These are phyloP conservation scores for Kwoniella heveanensis DNA, from an alignment of 768 basidiomycete genomes.

Conservation along the genomic window DNA sequence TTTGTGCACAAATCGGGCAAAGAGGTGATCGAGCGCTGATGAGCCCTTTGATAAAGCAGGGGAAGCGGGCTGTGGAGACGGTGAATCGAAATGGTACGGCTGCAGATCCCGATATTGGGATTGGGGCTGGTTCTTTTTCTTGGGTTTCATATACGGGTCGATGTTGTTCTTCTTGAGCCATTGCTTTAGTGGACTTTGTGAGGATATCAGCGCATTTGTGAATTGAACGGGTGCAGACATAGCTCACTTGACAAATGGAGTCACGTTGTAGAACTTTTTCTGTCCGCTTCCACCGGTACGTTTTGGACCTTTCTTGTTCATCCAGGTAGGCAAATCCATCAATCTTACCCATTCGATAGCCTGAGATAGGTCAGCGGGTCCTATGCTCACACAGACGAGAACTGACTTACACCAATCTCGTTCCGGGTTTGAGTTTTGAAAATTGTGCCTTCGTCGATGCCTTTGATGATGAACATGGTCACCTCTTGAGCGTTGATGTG, in stretches of 20 bases:
- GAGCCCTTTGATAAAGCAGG: background rate
- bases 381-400: background rate
- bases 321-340: conserved; percentile 90
- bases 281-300: conserved; percentile 58
- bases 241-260: conserved; percentile 75
- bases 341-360: conserved; percentile 96
- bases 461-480: conserved; percentile 84
- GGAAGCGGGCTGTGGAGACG: background rate
- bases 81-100: conserved; percentile 40
- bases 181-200: conserved; percentile 39
- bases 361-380: conserved; percentile 58
- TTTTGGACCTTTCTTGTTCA: conserved; percentile 62
- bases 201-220: background rate
- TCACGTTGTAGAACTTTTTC: conserved; percentile 85
- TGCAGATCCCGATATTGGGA: conserved; percentile 28
- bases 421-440: conserved; percentile 95
- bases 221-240: background rate
- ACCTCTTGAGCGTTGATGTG: conserved; percentile 88
- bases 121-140: conserved; percentile 22
- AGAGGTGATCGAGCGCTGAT: conserved; percentile 41
- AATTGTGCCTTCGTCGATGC: conserved; percentile 79
- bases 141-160: conserved; percentile 31
- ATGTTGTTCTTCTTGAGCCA: conserved; percentile 42
- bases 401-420: conserved; percentile 84
- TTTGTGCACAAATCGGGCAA: conserved; percentile 39